phyloP scores from a whole-genome alignment of 257 asterid species.

The Solanum clarkiae region DNA sequence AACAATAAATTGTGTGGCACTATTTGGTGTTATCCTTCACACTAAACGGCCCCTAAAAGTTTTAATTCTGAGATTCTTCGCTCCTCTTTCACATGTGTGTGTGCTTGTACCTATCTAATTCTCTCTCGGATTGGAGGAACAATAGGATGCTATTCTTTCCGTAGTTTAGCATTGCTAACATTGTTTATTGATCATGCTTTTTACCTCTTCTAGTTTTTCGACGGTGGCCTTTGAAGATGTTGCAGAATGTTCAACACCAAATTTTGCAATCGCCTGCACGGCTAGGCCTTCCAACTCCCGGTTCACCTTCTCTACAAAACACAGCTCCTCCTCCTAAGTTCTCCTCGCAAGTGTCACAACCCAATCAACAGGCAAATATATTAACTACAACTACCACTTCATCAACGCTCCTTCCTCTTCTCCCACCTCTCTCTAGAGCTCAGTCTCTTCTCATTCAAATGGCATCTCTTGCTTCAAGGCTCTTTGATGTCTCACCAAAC shows the following conservation, averaged over 20 bases:
- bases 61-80: background rate
- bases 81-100: background rate
- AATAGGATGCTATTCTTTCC: background rate
- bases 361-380: conserved; percentile 31
- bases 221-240: conserved; percentile 21
- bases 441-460: conserved; percentile 75
- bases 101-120: background rate
- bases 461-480: conserved; percentile 71
- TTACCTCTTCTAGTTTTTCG: background rate
- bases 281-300: conserved; percentile 78
- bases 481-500: conserved; percentile 77
- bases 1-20: no score
- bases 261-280: conserved; percentile 88
- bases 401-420: conserved; percentile 76
- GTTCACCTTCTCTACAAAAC: conserved; percentile 72
- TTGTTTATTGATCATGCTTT: background rate
- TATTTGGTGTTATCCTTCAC: no score
- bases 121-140: background rate
- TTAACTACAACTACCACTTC: conserved; percentile 42
- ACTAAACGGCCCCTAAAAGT: background rate
- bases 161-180: background rate
- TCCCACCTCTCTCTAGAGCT: conserved; percentile 91
- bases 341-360: conserved; percentile 40
- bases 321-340: conserved; percentile 46
- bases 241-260: conserved; percentile 71